Conservation (phyloP, 768 basidiomycete species). For the Panus rudis region DNA sequence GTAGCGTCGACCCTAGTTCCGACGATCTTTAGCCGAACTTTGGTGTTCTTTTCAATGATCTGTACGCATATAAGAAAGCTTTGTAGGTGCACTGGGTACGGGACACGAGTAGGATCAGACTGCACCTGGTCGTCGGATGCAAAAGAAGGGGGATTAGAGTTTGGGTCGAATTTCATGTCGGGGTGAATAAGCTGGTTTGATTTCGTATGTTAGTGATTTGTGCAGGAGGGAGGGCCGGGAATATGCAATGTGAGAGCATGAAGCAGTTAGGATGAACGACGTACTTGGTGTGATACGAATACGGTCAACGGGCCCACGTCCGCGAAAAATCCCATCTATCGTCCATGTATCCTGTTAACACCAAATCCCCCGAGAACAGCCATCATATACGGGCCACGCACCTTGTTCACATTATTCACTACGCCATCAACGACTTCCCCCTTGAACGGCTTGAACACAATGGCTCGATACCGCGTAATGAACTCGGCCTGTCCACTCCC, state of each 20-base stretch:
- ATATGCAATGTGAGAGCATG: slow-evolving; percentile 2
- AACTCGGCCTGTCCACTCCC: slow-evolving; percentile 97
- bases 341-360: not conserved
- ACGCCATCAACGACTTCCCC: slow-evolving; percentile 97
- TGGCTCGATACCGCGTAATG: slow-evolving; percentile 87
- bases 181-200: slow-evolving; percentile 93
- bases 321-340: slow-evolving; percentile 96
- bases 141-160: slow-evolving; percentile 95
- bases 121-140: slow-evolving; percentile 81
- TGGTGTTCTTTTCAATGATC: slow-evolving; percentile 92
- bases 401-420: slow-evolving; percentile 94
- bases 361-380: not conserved
- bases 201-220: too few relatives aligned
- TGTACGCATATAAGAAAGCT: slow-evolving; percentile 20
- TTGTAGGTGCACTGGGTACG: not conserved
- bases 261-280: slow-evolving; percentile 23
- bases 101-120: slow-evolving; percentile 8
- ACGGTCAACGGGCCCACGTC: slow-evolving; percentile 92
- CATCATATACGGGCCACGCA: slow-evolving; percentile 31
- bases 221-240: not conserved
- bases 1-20: slow-evolving; percentile 97
- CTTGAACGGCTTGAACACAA: slow-evolving; percentile 99
- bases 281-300: slow-evolving; percentile 93
- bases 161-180: slow-evolving; percentile 92
- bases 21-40: slow-evolving; percentile 93